Evolutionary conservation across 805 yeast species (phyloP), one percentile per base, ranked within the genome.

Genomic region (Kodamaea hsintzibuensis): DNA sequence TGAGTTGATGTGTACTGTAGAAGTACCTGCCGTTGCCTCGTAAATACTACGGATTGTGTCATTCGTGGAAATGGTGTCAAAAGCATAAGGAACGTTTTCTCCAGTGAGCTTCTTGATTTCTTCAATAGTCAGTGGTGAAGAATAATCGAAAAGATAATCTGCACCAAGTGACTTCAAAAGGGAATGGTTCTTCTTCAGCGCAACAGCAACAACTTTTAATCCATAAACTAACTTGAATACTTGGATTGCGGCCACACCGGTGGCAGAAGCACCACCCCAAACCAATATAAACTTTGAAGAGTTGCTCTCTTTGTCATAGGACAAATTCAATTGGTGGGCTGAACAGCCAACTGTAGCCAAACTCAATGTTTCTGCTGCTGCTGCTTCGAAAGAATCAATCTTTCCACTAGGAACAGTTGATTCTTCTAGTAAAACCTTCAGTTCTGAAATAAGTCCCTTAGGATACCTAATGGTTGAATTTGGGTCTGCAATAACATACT

Each of bases 221-320:
- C 60, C 60, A 27, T 46, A 52, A 25, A 57, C 50, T 33, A 43
- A 16, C 51, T 53, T 49, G 42, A 56, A 55, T n/a, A 56, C 46
- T 39, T 56, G 59, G 22, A 57, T 54, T 3, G 59, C 59, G 27
- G 37, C 18, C 8, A 50, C 42, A 5, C 59, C 60, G 2, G 56
- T 43, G 30, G 55, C 50, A 7, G 59, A 49, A 17, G 57, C 52
- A 12, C 57, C 60, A 12, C 59, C 54, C 60, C 60, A 56, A 47
- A 57, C 51, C 43, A 56, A 42, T 16, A 57, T 17, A n/a, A 46
- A 53, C 54, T 72, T 72, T 45, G 71, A 74, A 8, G 45, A 39
- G 22, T 50, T 50, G 6, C 49, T 50, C 6, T 16, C 12, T 30
- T 54, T 54, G 22, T 54, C 42, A 37, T 47, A 45, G 3, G 48